Evolutionary conservation across 2,329 filamentous ascomycete species (phyloP).

Genomic region (Alternaria ethzedia): DNA sequence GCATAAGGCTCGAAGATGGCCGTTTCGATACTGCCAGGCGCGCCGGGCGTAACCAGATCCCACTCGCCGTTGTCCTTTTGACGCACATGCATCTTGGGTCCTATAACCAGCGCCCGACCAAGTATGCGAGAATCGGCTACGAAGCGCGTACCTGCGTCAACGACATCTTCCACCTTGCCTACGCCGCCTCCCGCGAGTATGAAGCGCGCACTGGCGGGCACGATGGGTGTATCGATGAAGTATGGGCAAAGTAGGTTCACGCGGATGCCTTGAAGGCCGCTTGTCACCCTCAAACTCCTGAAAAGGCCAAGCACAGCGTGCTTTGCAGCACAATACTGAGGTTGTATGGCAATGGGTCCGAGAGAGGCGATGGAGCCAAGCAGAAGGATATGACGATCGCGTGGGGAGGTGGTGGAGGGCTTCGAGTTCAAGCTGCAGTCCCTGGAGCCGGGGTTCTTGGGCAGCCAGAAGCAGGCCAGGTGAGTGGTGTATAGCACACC

Average conservation of each 20-base stretch:
- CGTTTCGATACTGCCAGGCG: slow-evolving; percentile 45
- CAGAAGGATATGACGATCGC: slow-evolving; percentile 67
- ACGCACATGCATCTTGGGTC: slow-evolving; percentile 60
- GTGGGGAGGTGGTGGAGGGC: slow-evolving; percentile 30
- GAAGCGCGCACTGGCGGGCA: slow-evolving; percentile 55
- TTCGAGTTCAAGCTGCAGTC: slow-evolving; percentile 39
- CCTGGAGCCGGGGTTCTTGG: slow-evolving; percentile 55
- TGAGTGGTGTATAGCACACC: slow-evolving; percentile 71
- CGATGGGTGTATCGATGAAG: slow-evolving; percentile 69
- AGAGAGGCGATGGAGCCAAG: slow-evolving; percentile 67
- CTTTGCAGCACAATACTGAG: slow-evolving; percentile 67
- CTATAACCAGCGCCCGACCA: slow-evolving; percentile 65
- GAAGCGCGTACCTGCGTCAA: slow-evolving; percentile 68
- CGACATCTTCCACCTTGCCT: slow-evolving; percentile 64
- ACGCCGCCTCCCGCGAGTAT: slow-evolving; percentile 64
- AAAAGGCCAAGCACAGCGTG: slow-evolving; percentile 72
- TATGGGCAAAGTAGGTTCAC: slow-evolving; percentile 73
- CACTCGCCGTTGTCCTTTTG: slow-evolving; percentile 48
- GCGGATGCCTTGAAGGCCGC: slow-evolving; percentile 60
- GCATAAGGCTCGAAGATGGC: slow-evolving; percentile 68
- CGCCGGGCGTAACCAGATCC: slow-evolving; percentile 33
- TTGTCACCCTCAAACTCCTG: slow-evolving; percentile 61
- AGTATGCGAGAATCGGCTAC: slow-evolving; percentile 64
- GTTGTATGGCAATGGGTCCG: slow-evolving; percentile 48
- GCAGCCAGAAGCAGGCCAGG: slow-evolving; percentile 67